Evolutionary conservation across 176 grass and related monocot species (phyloP).

Genomic region (Phyllostachys edulis): DNA sequence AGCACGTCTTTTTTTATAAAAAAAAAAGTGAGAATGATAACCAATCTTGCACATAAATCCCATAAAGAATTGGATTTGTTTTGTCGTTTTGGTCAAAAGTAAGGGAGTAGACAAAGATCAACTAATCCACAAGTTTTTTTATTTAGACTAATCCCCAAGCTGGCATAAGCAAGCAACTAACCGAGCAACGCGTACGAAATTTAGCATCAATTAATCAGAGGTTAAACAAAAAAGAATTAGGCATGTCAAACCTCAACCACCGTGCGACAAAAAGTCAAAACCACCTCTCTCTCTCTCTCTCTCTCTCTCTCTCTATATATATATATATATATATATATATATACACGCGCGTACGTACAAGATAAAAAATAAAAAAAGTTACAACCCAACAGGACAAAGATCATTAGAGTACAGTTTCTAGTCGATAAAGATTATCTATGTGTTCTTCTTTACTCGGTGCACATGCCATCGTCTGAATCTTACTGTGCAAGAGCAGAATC

Average conservation of each 20-base stretch:
- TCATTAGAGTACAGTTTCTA: too few species aligned
- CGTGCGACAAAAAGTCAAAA: background rate
- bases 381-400: too few species aligned
- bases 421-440: too few species aligned
- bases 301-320: too few species aligned
- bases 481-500: background rate
- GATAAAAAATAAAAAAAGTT: too few species aligned
- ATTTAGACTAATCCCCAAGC: background rate
- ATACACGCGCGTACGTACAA: too few species aligned
- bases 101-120: background rate
- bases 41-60: background rate
- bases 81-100: background rate
- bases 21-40: background rate
- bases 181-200: conserved; percentile 2
- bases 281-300: too few species aligned
- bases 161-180: conserved; percentile 13
- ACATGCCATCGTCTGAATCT: background rate
- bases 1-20: too few species aligned
- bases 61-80: background rate
- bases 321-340: too few species aligned
- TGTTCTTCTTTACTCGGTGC: too few species aligned
- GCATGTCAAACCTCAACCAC: background rate
- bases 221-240: background rate
- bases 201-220: background rate
- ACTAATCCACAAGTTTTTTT: background rate